Base-by-base conservation (phyloP, 2,329 filamentous ascomycete species). In the Plectosphaerella plurivora region DNA sequence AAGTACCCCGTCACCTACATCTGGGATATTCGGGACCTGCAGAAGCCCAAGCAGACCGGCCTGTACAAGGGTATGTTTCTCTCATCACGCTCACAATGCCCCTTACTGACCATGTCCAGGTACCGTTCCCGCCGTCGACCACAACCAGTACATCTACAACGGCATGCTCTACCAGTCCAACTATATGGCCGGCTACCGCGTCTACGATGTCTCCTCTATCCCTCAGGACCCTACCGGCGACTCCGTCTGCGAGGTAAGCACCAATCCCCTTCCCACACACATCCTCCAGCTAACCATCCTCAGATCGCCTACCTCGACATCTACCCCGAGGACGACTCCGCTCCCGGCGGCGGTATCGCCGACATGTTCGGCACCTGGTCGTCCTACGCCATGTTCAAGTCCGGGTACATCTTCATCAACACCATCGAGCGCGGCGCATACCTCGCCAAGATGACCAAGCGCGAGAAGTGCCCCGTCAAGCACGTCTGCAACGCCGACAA, bases 1-100 rank as follows among this genome's bases (percentile, higher is more conserved):
- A 68, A 70, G 2, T 73, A 68, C 57, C 71, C 75, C 8, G 70
- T 73, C 47, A 74, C 73, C 1, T 78, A 75, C 60, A 74, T 78
- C 60, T 76, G 72, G 66, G 72, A 76, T 59, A 73, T 77, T 53
- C 60, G 62, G 18, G 61, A 60, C 5, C 69, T 77, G 22, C 68
- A 71, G 49, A 58, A 59, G 0, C 74, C 74, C 4, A 68, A 66
- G 51, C 64, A 72, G 47, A 73, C 71, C 4, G 73, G 73, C 15
- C 59, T 65, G 52, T 75, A 68, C 62, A 68, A 69, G 59, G 62
- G 63, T 24, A 61, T 22, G 24, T 42, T 62, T 24, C 61, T 9
- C 25, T 16, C n/a, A 18, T 48, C 15, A 22, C 8, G 50, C 41
- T 15, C 18, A 15, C 14, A 2, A 15, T 22, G 16, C 18, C 14